These are phyloP conservation scores for Xylaria cubensis DNA, from an alignment of 495 filamentous ascomycete species.

Conservation along the genomic window DNA sequence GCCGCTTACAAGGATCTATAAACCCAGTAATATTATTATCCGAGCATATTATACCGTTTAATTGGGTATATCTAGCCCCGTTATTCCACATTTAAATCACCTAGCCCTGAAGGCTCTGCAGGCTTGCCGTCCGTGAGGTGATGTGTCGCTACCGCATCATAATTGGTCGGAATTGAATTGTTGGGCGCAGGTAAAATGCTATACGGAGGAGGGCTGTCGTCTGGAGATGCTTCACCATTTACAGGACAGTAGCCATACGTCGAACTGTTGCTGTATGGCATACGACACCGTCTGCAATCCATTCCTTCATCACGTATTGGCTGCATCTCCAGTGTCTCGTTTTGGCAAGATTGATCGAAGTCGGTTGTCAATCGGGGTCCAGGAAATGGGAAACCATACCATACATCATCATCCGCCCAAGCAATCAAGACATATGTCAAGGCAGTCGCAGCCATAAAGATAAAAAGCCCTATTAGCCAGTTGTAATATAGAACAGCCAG, in stretches of 20 bases:
- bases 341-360: slow-evolving; percentile 5
- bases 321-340: slow-evolving; percentile 7
- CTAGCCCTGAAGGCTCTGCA: slow-evolving; percentile 7
- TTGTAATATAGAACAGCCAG: slow-evolving; percentile 2
- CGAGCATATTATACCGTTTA: too few relatives aligned
- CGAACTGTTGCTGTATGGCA: slow-evolving; percentile 2
- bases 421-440: background rate
- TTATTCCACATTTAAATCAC: too few relatives aligned
- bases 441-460: background rate
- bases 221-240: slow-evolving; percentile 6
- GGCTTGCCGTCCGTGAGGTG: background rate
- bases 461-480: background rate
- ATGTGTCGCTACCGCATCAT: slow-evolving; percentile 1
- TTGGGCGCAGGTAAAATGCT: background rate
- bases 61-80: too few relatives aligned
- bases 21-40: too few relatives aligned
- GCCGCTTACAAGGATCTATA: too few relatives aligned
- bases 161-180: slow-evolving; percentile 1
- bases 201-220: slow-evolving; percentile 5
- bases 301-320: background rate
- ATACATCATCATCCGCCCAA: background rate
- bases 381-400: slow-evolving; percentile 1
- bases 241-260: background rate
- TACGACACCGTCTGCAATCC: background rate
- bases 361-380: slow-evolving; percentile 3